These are phyloP conservation scores for Cryptosporidium bovis DNA, from an alignment of 169 alveolate species.

Conservation along the genomic window DNA sequence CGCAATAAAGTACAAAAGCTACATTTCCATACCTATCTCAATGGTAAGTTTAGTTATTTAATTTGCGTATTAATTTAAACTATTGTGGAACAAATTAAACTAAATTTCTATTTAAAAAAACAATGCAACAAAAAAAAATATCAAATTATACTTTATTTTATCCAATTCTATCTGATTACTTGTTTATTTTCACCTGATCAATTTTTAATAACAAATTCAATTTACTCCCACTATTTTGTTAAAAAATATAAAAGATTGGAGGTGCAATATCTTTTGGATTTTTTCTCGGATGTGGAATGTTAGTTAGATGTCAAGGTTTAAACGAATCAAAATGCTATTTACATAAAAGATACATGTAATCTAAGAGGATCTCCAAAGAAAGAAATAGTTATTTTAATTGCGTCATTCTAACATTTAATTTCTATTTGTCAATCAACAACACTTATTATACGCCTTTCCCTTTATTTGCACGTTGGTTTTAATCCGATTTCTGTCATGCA, in stretches of 20 bases:
- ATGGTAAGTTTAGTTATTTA: conserved; percentile 74
- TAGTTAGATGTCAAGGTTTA: conserved; percentile 83
- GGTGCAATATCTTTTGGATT: conserved; percentile 90
- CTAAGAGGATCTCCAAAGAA: too few relatives aligned
- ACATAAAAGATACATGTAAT: neutral
- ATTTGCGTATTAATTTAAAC: neutral
- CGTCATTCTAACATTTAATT: too few relatives aligned
- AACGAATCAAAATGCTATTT: neutral
- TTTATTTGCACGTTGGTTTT: too few relatives aligned
- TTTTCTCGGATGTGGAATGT: conserved; percentile 90
- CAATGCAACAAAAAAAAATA: too few relatives aligned
- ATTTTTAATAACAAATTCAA: neutral
- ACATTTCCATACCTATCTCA: conserved; percentile 86
- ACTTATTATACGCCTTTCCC: too few relatives aligned
- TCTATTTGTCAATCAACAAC: too few relatives aligned
- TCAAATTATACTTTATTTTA: too few relatives aligned
- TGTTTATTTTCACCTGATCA: too few relatives aligned
- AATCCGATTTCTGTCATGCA: too few relatives aligned
- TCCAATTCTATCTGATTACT: too few relatives aligned
- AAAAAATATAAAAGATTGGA: conserved; percentile 77
- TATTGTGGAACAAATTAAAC: neutral
- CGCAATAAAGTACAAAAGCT: conserved; percentile 83
- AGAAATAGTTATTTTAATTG: too few relatives aligned
- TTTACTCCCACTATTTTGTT: neutral
- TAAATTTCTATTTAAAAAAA: too few relatives aligned